Base-by-base conservation (phyloP, 2,329 filamentous ascomycete species). In the Purpureocillium takamizusanense region DNA sequence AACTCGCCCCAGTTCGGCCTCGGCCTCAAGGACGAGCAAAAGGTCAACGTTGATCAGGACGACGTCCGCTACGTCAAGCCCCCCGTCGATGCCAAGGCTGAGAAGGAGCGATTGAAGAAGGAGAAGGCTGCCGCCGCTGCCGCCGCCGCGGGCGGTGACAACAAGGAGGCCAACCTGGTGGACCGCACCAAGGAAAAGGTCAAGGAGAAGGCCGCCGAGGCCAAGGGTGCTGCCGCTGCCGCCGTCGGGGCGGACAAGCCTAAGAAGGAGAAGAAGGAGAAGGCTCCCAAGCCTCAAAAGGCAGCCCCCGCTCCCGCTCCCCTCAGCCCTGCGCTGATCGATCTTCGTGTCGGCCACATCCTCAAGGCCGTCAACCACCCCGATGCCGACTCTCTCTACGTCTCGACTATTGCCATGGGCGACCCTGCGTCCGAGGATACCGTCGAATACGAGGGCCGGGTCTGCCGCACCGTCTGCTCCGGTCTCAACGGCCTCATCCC, bases 81-180 rank as follows among this genome's bases (percentile, higher is more conserved):
- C 51, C 85, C 85, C 15, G 78, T 90, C 45, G 88, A 95, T 50
- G 79, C 84, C 52, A 94, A 94, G 73, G 88, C 88, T 40, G 90
- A 95, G 73, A 95, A 95, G 72, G 89, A 95, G 74, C 80, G 83
- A 35, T 77, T 90, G 65, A 95, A 95, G 82, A 94, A 94, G 72
- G 88, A 94, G 67, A 95, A 95, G 73, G 85, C 83, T 23, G 79
- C 78, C 12, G 74, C 74, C 2, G 73, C 74, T 1, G 75, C 72
- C 2, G 72, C 71, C 5, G 70, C 67, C 9, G 74, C 70, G n/a
- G n/a, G n/a, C 11, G 42, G 28, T 36, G 37, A 25, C 15, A 41
- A 39, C 34, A 39, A 58, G 31, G 65, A 65, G 38, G 60, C 67
- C 40, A 65, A 66, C 2, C 57, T 81, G 25, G 70, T 69, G 31